These are phyloP conservation scores for Bipolaris bicolor DNA, from an alignment of 2,329 filamentous ascomycete species.

Conservation along the genomic window DNA sequence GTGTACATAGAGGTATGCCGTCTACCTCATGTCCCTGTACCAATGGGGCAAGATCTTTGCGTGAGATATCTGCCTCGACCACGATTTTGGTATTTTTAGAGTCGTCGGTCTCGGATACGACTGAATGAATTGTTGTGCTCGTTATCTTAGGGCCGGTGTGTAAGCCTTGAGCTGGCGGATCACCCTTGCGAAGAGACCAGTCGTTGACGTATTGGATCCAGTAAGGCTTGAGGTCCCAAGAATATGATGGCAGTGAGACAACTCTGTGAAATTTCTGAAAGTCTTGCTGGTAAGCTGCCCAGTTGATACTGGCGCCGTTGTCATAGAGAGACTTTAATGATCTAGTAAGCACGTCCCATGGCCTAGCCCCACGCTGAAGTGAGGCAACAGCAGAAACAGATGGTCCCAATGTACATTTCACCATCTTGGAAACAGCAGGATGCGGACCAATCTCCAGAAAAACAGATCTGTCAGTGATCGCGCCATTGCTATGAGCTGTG, in stretches of 20 bases:
- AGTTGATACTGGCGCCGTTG: conserved; percentile 63
- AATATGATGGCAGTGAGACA: conserved; percentile 43
- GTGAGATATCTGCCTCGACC: conserved; percentile 19
- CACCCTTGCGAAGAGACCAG: conserved; percentile 36
- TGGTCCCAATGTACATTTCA: conserved; percentile 33
- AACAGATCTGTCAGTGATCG: conserved; percentile 24
- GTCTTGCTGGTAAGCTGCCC: conserved; percentile 60
- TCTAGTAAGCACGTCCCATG: conserved; percentile 41
- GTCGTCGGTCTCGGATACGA: not conserved
- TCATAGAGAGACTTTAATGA: conserved; percentile 55
- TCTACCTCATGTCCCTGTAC: conserved; percentile 25
- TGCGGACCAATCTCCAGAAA: conserved; percentile 26
- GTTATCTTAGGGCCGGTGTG: not conserved
- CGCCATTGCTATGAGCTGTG: conserved; percentile 16
- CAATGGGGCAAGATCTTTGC: conserved; percentile 14
- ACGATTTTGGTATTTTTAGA: conserved; percentile 5
- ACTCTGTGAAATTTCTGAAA: conserved; percentile 34
- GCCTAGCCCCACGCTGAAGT: not conserved
- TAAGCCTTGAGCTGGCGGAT: conserved; percentile 2
- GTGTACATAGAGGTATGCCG: conserved; percentile 21
- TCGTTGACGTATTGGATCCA: conserved; percentile 47
- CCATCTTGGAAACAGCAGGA: conserved; percentile 11
- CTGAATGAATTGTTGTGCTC: conserved; percentile 9
- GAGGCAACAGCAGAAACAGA: conserved; percentile 6
- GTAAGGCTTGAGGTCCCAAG: conserved; percentile 47